A percentile compares a stretch with the other conserved stretches of the same genome.
Conservation (phyloP, 192 early-diverging fungal species). For the Thoreauomyces humboldtii region DNA sequence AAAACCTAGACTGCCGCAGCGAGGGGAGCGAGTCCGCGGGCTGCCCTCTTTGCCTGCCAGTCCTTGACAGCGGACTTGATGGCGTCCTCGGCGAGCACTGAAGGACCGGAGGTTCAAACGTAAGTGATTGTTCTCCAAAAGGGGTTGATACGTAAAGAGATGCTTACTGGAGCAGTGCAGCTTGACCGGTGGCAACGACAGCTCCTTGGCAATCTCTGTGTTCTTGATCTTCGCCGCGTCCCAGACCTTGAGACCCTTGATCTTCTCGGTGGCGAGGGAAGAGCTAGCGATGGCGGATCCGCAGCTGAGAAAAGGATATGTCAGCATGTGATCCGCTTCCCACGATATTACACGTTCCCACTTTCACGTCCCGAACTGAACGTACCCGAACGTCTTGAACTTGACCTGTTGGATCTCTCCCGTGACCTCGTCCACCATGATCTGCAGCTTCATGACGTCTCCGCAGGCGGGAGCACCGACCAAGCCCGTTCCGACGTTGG, state of each 20-base stretch:
- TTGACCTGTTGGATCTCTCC: conserved; percentile 94
- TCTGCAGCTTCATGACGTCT: conserved; percentile 79
- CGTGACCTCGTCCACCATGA: conserved; percentile 86
- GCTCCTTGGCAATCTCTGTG: conserved; percentile 95
- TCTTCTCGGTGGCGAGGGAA: conserved; percentile 89
- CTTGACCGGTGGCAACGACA: conserved; percentile 94
- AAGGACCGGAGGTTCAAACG: neutral
- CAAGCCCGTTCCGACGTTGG: conserved; percentile 93
- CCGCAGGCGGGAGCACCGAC: conserved; percentile 64
- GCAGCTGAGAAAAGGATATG: no score
- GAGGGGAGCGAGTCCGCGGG: conserved; percentile 22
- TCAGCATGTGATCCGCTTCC: no score
- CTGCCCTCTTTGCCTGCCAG: conserved; percentile 79
- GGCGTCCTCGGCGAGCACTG: conserved; percentile 98
- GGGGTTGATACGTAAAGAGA: neutral
- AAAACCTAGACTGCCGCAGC: no score
- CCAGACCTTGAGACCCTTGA: conserved; percentile 88
- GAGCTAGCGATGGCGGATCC: conserved; percentile 95
- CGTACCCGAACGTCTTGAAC: conserved; percentile 99
- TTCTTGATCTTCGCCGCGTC: conserved; percentile 93
- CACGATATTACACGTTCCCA: no score
- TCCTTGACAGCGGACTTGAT: conserved; percentile 99
- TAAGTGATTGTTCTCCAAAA: neutral
- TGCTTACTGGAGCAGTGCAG: conserved; percentile 93
- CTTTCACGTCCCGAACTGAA: no score